Evolutionary conservation across 1,284 basidiomycete species (phyloP).

Genomic region (Ceratobasidium sp.): DNA sequence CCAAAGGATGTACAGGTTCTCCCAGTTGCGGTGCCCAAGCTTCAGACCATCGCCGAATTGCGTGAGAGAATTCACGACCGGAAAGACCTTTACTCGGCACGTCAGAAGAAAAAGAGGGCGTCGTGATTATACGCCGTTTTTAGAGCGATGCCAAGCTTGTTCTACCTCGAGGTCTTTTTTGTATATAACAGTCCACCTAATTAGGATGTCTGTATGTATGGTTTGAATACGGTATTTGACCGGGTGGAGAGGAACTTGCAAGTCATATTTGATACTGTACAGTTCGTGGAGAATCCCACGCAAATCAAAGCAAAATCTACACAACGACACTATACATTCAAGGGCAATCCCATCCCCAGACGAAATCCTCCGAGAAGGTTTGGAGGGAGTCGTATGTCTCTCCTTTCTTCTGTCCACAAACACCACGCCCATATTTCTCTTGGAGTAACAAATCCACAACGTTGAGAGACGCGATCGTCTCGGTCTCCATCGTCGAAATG

Average conservation of each 20-base stretch:
- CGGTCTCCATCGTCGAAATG: conserved; percentile 92
- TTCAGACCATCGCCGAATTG: conserved; percentile 32
- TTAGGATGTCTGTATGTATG: neutral
- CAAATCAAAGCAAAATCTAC: neutral
- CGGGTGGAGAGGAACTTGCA: neutral
- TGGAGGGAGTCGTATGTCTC: conserved; percentile 28
- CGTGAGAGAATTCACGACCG: conserved; percentile 34
- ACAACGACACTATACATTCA: conserved; percentile 14
- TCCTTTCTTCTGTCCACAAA: conserved; percentile 62
- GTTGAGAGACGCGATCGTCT: conserved; percentile 86
- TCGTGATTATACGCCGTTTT: neutral
- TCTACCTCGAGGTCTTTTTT: conserved; percentile 1
- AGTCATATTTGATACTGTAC: conserved; percentile 19
- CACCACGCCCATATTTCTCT: conserved; percentile 72
- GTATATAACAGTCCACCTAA: neutral
- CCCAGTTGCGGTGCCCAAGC: conserved; percentile 25
- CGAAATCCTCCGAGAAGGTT: conserved; percentile 48
- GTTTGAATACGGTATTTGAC: neutral
- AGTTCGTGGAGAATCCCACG: neutral
- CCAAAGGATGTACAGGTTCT: conserved; percentile 27
- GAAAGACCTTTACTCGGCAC: conserved; percentile 32
- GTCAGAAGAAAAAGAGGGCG: conserved; percentile 40
- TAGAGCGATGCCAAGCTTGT: neutral
- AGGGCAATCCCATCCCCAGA: conserved; percentile 52
- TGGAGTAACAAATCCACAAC: conserved; percentile 80